Conservation (phyloP, 2,329 filamentous ascomycete genomes). For the Coleophoma eucalyptorum region DNA sequence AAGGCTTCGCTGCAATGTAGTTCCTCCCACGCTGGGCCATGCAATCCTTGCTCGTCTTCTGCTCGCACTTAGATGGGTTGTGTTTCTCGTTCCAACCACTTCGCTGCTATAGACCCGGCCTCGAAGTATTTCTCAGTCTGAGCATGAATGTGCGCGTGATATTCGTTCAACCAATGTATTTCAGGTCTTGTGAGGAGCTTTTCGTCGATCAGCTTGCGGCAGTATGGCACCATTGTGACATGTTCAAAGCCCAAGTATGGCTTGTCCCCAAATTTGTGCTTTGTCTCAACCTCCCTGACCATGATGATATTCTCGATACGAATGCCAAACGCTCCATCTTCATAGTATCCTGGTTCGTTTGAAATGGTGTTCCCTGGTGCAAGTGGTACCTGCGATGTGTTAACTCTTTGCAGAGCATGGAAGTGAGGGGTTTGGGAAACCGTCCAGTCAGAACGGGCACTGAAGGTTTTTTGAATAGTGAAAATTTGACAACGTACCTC, state of each 20-base stretch:
- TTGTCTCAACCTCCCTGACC: conserved; percentile 83
- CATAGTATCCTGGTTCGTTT: conserved; percentile 95
- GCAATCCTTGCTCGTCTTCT: neutral
- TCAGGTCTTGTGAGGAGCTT: conserved; percentile 69
- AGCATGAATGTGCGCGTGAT: conserved; percentile 74
- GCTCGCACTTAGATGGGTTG: conserved; percentile 38
- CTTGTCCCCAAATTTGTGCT: conserved; percentile 87
- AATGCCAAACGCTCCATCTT: conserved; percentile 91
- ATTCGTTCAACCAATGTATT: conserved; percentile 82
- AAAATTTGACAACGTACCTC: conserved; percentile 40
- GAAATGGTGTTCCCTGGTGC: conserved; percentile 93
- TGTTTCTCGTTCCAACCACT: conserved; percentile 89
- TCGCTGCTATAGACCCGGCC: conserved; percentile 64
- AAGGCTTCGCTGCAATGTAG: neutral
- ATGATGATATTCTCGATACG: conserved; percentile 95
- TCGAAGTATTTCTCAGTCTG: conserved; percentile 79
- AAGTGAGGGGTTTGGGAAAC: too few species aligned
- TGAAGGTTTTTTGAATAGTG: too few species aligned
- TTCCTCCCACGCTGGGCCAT: neutral
- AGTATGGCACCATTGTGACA: conserved; percentile 95
- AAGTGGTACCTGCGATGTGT: conserved; percentile 56
- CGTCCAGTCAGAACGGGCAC: too few species aligned
- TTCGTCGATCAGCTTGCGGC: conserved; percentile 79
- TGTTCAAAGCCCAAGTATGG: conserved; percentile 94
- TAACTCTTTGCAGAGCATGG: neutral